phyloP scores from a whole-genome alignment of 345 rosid genomes.

The Microcos paniculata region DNA sequence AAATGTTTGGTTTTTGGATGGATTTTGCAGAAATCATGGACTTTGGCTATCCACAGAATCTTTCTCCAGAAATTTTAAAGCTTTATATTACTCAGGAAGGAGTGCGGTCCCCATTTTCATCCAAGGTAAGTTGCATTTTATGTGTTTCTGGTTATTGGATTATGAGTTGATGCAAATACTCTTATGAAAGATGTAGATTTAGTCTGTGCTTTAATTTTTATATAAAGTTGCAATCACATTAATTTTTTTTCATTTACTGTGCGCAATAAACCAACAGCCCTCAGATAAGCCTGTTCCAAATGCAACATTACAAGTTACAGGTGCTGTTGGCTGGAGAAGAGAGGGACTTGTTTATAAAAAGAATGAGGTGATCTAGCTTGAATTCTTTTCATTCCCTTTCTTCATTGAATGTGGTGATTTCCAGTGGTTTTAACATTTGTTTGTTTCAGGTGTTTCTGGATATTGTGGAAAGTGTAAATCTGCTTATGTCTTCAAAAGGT shows the following conservation, averaged over 20 bases:
- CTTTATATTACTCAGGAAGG: constrained; percentile 98
- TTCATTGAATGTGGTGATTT: constrained; percentile 1
- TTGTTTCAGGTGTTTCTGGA: constrained; percentile 83
- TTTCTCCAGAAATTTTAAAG: constrained; percentile 96
- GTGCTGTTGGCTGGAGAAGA: constrained; percentile 99
- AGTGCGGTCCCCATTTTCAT: constrained; percentile 94
- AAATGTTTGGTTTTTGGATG: neutral
- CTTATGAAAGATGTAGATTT: neutral
- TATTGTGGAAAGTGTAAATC: constrained; percentile 98
- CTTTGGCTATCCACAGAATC: constrained; percentile 95
- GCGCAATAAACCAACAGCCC: constrained; percentile 42
- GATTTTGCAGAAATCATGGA: constrained; percentile 87
- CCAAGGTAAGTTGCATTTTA: constrained; percentile 58
- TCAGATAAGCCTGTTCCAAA: constrained; percentile 92
- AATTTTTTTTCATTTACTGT: constrained; percentile 2
- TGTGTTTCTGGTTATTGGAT: neutral
- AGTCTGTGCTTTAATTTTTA: constrained; percentile 7
- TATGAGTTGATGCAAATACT: neutral
- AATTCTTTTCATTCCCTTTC: neutral
- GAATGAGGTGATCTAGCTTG: constrained; percentile 68
- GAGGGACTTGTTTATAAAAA: constrained; percentile 96
- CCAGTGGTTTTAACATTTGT: constrained; percentile 21
- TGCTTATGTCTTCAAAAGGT: constrained; percentile 99
- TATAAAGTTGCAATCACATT: constrained; percentile 8
- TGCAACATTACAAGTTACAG: constrained; percentile 99